Evolutionary conservation across 305 asterid genomes (phyloP), one percentile per base, ranked within the genome.

Genomic region (Coffea humblotiana): DNA sequence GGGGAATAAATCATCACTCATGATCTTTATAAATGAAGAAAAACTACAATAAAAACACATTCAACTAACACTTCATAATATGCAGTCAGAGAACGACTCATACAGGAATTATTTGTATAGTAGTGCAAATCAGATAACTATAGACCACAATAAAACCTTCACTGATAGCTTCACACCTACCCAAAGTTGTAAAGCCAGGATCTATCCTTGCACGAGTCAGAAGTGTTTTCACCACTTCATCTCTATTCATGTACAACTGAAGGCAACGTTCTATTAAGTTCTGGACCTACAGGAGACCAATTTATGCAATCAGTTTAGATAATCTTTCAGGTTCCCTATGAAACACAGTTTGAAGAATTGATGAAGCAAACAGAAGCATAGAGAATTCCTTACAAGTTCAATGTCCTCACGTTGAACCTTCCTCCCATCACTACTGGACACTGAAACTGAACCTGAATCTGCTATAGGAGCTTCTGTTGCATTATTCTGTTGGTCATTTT

Each of bases 111-210:
- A 48, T 23, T 74, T 66, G 12, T 54, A 19, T 19, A 60, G 21
- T 65, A 29, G 21, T 21, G 32, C 54, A 56, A 15, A 27, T 25
- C n/a, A 67, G 58, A 78, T 43, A 70, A 5, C 71, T 35, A 64
- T 27, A 37, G 21, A 35, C 74, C 25, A 40, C 6, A 49, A 11
- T 14, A 51, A 18, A 51, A 21, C 45, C 51, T 52, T 15, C 65
- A 73, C 21, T 11, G 9, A 74, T 73, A 49, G 43, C 63, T 56
- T 63, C 78, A 71, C 71, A 82, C 87, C 43, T 87, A 96, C 99
- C 99, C 81, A 96, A 85, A 48, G 97, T 89, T 60, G 98, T 96
- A 92, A 94, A 96, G 51, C 98, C 98, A n/a, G 98, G 98, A 90
- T 94, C 98, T 77, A 96, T 94, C 88, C 98, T 91, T 78, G 99